phyloP scores from a whole-genome alignment of 352 stramenopile genomes.

The Globisporangium barbulae region DNA sequence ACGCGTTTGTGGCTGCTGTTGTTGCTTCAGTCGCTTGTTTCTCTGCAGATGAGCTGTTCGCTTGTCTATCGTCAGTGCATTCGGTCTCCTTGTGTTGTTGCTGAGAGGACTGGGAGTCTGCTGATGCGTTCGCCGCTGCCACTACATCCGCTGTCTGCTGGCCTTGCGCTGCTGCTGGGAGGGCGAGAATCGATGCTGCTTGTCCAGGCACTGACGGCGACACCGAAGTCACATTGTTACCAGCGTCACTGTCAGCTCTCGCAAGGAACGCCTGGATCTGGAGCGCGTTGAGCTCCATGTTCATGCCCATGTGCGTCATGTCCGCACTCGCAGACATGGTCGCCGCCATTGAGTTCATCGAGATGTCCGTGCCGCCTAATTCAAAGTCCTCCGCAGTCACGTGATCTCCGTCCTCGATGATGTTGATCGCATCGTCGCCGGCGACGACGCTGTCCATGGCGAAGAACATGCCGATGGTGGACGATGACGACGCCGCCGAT shows the following conservation, averaged over 20 bases:
- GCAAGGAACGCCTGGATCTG: slow-evolving; percentile 54
- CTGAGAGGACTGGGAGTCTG: not conserved
- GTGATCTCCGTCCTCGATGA: slow-evolving; percentile 50
- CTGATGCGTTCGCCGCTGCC: not conserved
- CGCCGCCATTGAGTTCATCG: slow-evolving; percentile 45
- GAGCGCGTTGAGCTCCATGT: slow-evolving; percentile 51
- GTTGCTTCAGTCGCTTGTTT: not conserved
- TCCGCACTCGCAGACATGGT: slow-evolving; percentile 8
- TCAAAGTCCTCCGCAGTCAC: slow-evolving; percentile 53
- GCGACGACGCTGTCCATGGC: slow-evolving; percentile 11
- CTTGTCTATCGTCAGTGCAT: not conserved
- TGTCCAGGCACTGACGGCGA: not conserved
- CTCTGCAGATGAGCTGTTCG: not conserved
- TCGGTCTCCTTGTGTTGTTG: not conserved
- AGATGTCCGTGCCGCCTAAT: slow-evolving; percentile 33
- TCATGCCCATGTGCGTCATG: slow-evolving; percentile 56
- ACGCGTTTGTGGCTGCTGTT: slow-evolving; percentile 22
- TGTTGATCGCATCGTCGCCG: slow-evolving; percentile 29
- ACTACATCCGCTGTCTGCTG: not conserved
- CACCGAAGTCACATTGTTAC: not conserved
- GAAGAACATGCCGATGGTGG: slow-evolving; percentile 20
- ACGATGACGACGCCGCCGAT: not conserved
- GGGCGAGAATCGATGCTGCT: not conserved
- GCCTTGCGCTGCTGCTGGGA: not conserved
- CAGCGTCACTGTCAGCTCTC: slow-evolving; percentile 24